Evolutionary conservation across 108 stramenopile species (phyloP).

Genomic region (Pseudonitzschia multistriata): DNA sequence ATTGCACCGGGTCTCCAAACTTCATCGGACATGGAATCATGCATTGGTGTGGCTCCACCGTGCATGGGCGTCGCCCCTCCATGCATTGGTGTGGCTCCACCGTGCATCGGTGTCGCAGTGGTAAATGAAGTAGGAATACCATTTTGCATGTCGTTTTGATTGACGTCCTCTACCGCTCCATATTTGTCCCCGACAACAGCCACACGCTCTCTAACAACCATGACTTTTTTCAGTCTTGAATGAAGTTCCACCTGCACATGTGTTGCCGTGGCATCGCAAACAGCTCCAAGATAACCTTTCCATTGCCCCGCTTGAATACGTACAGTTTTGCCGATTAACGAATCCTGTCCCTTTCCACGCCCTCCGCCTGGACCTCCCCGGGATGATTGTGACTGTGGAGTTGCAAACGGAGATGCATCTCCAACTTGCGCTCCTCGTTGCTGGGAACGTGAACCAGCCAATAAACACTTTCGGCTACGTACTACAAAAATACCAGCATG

Average conservation of each 20-base stretch:
- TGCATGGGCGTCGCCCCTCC: slow-evolving; percentile 90
- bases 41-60: slow-evolving; percentile 84
- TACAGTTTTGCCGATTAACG: slow-evolving; percentile 86
- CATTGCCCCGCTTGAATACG: slow-evolving; percentile 89
- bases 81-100: slow-evolving; percentile 85
- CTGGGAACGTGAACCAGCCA: slow-evolving; percentile 68
- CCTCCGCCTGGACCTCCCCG: slow-evolving; percentile 44
- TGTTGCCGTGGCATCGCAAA: slow-evolving; percentile 83
- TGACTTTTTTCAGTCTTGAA: slow-evolving; percentile 87
- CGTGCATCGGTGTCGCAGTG: slow-evolving; percentile 83
- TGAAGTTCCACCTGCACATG: slow-evolving; percentile 91
- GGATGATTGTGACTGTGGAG: slow-evolving; percentile 67
- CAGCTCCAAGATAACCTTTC: slow-evolving; percentile 90
- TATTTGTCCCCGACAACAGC: slow-evolving; percentile 88
- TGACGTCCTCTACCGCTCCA: slow-evolving; percentile 74
- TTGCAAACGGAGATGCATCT: slow-evolving; percentile 67
- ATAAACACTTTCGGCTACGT: slow-evolving; percentile 79
- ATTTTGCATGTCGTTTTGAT: slow-evolving; percentile 27
- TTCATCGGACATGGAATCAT: slow-evolving; percentile 66
- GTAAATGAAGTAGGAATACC: slow-evolving; percentile 43
- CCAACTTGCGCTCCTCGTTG: slow-evolving; percentile 47
- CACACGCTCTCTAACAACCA: slow-evolving; percentile 85
- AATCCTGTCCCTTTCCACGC: slow-evolving; percentile 71
- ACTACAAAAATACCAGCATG: slow-evolving; percentile 90
- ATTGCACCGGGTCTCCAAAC: slow-evolving; percentile 86